These are phyloP conservation scores for Pseudohyphozyma bogoriensis DNA, from an alignment of 768 basidiomycete genomes.

Conservation along the genomic window DNA sequence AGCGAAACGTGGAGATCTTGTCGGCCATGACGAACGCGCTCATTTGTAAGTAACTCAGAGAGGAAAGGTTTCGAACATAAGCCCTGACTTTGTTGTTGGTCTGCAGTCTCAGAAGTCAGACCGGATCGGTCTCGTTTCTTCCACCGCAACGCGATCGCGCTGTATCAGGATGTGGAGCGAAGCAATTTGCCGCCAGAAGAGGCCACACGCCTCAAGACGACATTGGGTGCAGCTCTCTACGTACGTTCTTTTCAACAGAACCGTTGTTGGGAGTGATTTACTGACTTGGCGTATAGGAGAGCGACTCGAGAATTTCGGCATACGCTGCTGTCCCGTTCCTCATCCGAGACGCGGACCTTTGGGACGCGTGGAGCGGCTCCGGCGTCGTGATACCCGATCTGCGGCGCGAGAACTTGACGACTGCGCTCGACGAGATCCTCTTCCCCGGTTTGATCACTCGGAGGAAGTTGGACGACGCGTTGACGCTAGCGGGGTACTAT, in stretches of 20 bases:
- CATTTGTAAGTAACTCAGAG: conserved; percentile 14
- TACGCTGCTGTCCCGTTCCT: conserved; percentile 1
- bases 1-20: conserved; percentile 14
- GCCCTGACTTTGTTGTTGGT: too few species aligned
- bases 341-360: conserved; percentile 10
- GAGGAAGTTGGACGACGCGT: conserved; percentile 11
- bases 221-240: conserved; percentile 15
- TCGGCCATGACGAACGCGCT: conserved; percentile 25
- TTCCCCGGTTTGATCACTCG: conserved; percentile 3
- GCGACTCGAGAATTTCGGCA: neutral
- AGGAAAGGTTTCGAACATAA: too few species aligned
- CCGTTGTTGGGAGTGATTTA: neutral
- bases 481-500: conserved; percentile 19
- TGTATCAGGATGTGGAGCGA: conserved; percentile 24
- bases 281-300: too few species aligned
- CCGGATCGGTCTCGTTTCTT: conserved; percentile 23
- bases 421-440: conserved; percentile 12
- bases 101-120: conserved; percentile 17
- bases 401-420: conserved; percentile 10
- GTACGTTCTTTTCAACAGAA: conserved; percentile 1
- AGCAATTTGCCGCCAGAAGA: conserved; percentile 1
- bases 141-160: conserved; percentile 21
- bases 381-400: conserved; percentile 25
- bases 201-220: conserved; percentile 1
- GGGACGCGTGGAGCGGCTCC: conserved; percentile 22